Evolutionary conservation across 352 stramenopile genomes (phyloP).

Genomic region (Globisporangium heterothallicum): DNA sequence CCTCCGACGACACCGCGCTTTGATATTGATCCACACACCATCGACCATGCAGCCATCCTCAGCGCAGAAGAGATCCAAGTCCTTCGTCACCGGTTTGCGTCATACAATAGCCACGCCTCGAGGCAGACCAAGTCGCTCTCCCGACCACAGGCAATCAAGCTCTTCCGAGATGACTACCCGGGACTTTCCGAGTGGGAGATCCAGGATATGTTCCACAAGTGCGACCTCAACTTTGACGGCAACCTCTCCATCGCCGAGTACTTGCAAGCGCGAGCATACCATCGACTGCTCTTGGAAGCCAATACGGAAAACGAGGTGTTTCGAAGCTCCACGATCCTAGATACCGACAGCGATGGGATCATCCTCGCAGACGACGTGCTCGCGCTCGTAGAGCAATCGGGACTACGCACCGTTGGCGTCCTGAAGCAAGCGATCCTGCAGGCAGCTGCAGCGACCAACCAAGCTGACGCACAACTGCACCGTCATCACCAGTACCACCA

Average conservation of each 20-base stretch:
- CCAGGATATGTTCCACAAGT: conserved; percentile 49
- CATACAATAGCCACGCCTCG: conserved; percentile 3
- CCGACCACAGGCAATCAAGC: conserved; percentile 36
- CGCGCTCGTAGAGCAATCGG: conserved; percentile 42
- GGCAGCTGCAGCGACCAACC: conserved; percentile 37
- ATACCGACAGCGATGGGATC: conserved; percentile 54
- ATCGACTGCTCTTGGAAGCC: conserved; percentile 46
- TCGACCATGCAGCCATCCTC: conserved; percentile 30
- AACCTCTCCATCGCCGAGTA: conserved; percentile 56
- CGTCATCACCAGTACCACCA: neutral
- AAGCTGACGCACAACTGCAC: conserved; percentile 5
- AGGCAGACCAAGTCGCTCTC: conserved; percentile 19
- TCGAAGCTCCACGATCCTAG: conserved; percentile 60
- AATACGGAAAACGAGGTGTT: conserved; percentile 48
- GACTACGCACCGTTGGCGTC: conserved; percentile 31
- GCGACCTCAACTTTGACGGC: conserved; percentile 53
- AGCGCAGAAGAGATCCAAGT: conserved; percentile 48
- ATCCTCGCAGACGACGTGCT: conserved; percentile 45
- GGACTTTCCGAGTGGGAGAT: conserved; percentile 58
- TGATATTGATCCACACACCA: conserved; percentile 15
- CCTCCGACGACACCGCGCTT: neutral
- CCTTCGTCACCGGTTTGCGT: conserved; percentile 43
- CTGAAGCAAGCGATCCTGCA: conserved; percentile 45
- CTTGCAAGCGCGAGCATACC: conserved; percentile 47
- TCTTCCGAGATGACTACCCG: conserved; percentile 62